These are phyloP conservation scores for Phialocephala sp. DNA, from an alignment of 2,329 filamentous ascomycete species.

Conservation along the genomic window DNA sequence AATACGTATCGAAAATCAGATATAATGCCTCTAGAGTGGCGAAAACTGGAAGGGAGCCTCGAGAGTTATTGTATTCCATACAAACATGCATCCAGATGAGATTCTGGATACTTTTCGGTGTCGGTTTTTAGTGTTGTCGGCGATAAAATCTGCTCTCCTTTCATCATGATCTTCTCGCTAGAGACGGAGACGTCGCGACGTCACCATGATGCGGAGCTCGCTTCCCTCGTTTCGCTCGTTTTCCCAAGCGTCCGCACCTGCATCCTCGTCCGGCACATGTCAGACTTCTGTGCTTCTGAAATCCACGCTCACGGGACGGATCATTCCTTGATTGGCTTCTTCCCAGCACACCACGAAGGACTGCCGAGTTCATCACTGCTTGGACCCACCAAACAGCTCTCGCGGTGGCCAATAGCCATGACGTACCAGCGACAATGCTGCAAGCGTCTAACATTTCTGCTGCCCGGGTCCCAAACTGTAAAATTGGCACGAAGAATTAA, in stretches of 20 bases:
- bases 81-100: not conserved
- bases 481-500: not conserved
- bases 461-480: not conserved
- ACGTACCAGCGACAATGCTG: constrained; percentile 4
- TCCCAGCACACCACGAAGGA: not conserved
- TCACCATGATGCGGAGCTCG: not conserved
- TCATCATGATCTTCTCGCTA: not conserved
- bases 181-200: not conserved
- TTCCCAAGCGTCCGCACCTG: not conserved
- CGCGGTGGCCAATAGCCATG: not conserved
- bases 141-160: not conserved
- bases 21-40: too few species aligned
- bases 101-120: not conserved
- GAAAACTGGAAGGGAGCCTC: too few species aligned
- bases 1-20: not conserved
- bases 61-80: not conserved
- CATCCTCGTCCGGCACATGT: not conserved
- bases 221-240: not conserved
- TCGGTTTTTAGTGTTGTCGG: not conserved
- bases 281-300: not conserved
- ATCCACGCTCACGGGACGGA: not conserved
- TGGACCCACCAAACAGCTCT: not conserved
- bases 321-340: not conserved
- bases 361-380: not conserved
- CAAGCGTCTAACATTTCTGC: constrained; percentile 1